These are phyloP conservation scores for Chalciporus chontae DNA, from an alignment of 768 basidiomycete species.

Conservation along the genomic window DNA sequence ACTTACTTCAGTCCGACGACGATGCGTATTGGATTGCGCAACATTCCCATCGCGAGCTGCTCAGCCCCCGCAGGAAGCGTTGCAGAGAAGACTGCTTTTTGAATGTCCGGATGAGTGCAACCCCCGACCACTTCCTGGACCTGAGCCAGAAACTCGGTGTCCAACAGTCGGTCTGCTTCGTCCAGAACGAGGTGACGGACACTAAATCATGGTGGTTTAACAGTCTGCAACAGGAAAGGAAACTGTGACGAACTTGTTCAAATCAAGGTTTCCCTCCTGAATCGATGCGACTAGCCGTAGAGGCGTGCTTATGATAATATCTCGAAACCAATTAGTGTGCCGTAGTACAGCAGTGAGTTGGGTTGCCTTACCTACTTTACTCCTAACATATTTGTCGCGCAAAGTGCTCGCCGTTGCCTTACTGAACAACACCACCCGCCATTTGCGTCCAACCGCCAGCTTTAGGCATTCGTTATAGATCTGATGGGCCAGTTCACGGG, in stretches of 20 bases:
- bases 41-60: constrained; percentile 80
- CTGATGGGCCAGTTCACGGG: constrained; percentile 93
- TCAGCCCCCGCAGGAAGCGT: constrained; percentile 89
- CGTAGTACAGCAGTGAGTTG: neutral
- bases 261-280: constrained; percentile 58
- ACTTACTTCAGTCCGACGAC: constrained; percentile 95
- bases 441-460: constrained; percentile 75
- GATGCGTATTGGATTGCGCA: constrained; percentile 82
- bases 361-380: constrained; percentile 68
- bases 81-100: constrained; percentile 92
- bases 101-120: constrained; percentile 64
- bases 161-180: constrained; percentile 89
- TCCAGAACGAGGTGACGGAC: constrained; percentile 85
- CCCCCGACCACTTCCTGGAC: constrained; percentile 82
- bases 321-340: constrained; percentile 36
- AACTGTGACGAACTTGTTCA: constrained; percentile 62
- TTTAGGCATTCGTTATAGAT: constrained; percentile 90
- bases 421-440: constrained; percentile 79
- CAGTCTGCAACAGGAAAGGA: neutral
- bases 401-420: constrained; percentile 87
- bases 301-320: constrained; percentile 91
- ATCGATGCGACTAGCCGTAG: constrained; percentile 82
- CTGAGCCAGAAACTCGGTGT: constrained; percentile 84
- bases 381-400: constrained; percentile 63
- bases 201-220: constrained; percentile 37